A percentile compares a stretch with the other conserved stretches of the same genome.
phyloP scores from a whole-genome alignment of 345 rosid genomes.

The Trapa incisa region DNA sequence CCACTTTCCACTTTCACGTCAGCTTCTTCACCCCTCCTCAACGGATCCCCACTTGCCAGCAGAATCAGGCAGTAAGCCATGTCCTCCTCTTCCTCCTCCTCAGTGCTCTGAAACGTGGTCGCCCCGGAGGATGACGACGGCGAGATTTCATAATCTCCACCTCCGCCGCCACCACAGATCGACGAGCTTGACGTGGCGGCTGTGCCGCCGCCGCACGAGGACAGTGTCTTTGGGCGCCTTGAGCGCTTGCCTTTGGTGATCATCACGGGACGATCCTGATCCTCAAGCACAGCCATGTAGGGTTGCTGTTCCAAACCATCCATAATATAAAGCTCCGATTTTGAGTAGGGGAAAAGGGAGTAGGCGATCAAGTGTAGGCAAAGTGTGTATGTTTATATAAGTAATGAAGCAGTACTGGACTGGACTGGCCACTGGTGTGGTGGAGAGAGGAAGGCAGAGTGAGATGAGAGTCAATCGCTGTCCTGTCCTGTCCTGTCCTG shows the following conservation, averaged over 20 bases:
- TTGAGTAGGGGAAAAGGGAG: too few relatives aligned
- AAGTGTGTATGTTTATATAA: too few relatives aligned
- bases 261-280: constrained; percentile 19
- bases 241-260: constrained; percentile 65
- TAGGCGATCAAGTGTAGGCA: too few relatives aligned
- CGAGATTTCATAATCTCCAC: constrained; percentile 7
- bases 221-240: constrained; percentile 53
- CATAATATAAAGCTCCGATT: background rate
- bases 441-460: too few relatives aligned
- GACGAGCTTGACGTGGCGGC: constrained; percentile 43
- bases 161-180: constrained; percentile 15
- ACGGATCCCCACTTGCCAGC: constrained; percentile 45
- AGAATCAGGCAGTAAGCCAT: constrained; percentile 82
- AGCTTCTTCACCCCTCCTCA: background rate
- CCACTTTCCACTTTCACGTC: background rate
- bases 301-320: background rate
- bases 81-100: constrained; percentile 89
- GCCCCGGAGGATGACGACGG: constrained; percentile 8
- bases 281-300: constrained; percentile 7
- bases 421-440: too few relatives aligned
- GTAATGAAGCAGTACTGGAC: too few relatives aligned
- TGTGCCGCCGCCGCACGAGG: constrained; percentile 22
- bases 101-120: constrained; percentile 27
- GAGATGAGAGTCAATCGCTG: too few relatives aligned
- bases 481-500: too few relatives aligned